phyloP scores from a whole-genome alignment of 768 basidiomycete species.

The Panaeolus cyanescens region DNA sequence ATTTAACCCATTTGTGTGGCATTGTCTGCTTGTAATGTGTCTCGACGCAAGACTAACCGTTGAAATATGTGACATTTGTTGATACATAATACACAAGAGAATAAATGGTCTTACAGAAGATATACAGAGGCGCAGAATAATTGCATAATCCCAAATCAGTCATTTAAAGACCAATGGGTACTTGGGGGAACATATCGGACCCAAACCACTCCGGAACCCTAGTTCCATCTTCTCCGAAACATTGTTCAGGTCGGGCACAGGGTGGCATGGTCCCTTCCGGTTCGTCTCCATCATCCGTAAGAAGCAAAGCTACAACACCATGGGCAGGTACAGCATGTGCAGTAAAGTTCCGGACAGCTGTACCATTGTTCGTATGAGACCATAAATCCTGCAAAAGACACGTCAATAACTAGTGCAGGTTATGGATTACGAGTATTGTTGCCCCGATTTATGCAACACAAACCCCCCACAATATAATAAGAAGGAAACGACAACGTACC shows the following conservation, averaged over 20 bases:
- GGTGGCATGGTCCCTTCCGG: slow-evolving; percentile 58
- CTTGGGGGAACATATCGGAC: background rate
- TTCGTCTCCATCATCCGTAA: slow-evolving; percentile 69
- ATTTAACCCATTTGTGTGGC: too few relatives aligned
- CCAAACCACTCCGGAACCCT: slow-evolving; percentile 18
- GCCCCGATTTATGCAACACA: too few relatives aligned
- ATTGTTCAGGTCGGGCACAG: slow-evolving; percentile 59
- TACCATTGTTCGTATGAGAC: slow-evolving; percentile 73
- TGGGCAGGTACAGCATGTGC: slow-evolving; percentile 59
- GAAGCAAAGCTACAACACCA: slow-evolving; percentile 66
- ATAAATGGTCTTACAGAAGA: background rate
- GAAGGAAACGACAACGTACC: slow-evolving; percentile 41
- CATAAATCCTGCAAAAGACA: slow-evolving; percentile 59
- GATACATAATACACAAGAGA: too few relatives aligned
- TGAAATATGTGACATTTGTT: too few relatives aligned
- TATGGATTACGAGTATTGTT: background rate
- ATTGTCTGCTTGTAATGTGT: too few relatives aligned
- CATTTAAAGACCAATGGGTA: background rate
- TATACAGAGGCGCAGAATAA: background rate
- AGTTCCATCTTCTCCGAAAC: slow-evolving; percentile 61
- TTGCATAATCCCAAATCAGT: background rate
- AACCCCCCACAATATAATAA: too few relatives aligned
- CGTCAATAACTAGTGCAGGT: background rate
- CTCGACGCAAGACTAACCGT: too few relatives aligned
- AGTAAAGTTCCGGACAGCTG: slow-evolving; percentile 60